phyloP scores from a whole-genome alignment of 2,329 filamentous ascomycete species.

The Pseudocercospora ulei region DNA sequence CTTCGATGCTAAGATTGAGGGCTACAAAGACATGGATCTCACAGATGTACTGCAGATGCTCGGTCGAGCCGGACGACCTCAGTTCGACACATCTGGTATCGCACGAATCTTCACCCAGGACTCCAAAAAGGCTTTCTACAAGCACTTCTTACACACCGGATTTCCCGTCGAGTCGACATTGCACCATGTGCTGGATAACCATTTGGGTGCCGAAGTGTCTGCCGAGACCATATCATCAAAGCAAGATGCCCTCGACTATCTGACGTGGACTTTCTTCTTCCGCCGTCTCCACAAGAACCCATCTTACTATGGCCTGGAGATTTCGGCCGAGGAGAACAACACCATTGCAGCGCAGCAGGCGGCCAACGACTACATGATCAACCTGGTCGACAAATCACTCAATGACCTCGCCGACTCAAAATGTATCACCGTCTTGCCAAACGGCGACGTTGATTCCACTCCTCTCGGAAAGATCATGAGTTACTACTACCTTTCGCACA shows the following conservation, averaged over 20 bases:
- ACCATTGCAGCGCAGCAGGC: slow-evolving; percentile 72
- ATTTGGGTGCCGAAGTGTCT: slow-evolving; percentile 87
- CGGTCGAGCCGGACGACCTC: slow-evolving; percentile 84
- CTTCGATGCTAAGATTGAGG: slow-evolving; percentile 95
- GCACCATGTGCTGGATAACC: slow-evolving; percentile 93
- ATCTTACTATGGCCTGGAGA: slow-evolving; percentile 92
- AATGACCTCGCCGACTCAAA: slow-evolving; percentile 70
- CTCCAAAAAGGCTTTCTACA: slow-evolving; percentile 97
- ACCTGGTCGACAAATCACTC: slow-evolving; percentile 80
- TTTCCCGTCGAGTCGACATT: slow-evolving; percentile 95
- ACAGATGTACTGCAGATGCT: slow-evolving; percentile 98
- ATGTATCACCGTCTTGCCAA: slow-evolving; percentile 72
- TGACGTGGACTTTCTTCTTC: slow-evolving; percentile 99
- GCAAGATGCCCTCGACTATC: slow-evolving; percentile 91
- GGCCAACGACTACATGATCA: slow-evolving; percentile 90
- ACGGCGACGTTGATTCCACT: slow-evolving; percentile 81
- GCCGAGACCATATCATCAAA: slow-evolving; percentile 87
- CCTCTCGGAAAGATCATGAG: slow-evolving; percentile 97
- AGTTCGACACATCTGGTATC: slow-evolving; percentile 92
- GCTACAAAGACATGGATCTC: slow-evolving; percentile 96
- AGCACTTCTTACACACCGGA: slow-evolving; percentile 95
- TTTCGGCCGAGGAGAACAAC: slow-evolving; percentile 85
- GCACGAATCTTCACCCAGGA: slow-evolving; percentile 97
- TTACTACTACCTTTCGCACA: slow-evolving; percentile 94
- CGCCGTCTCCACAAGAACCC: slow-evolving; percentile 94